These are phyloP conservation scores for Trichoderma arundinaceum DNA, from an alignment of 2,329 filamentous ascomycete species.

Conservation along the genomic window DNA sequence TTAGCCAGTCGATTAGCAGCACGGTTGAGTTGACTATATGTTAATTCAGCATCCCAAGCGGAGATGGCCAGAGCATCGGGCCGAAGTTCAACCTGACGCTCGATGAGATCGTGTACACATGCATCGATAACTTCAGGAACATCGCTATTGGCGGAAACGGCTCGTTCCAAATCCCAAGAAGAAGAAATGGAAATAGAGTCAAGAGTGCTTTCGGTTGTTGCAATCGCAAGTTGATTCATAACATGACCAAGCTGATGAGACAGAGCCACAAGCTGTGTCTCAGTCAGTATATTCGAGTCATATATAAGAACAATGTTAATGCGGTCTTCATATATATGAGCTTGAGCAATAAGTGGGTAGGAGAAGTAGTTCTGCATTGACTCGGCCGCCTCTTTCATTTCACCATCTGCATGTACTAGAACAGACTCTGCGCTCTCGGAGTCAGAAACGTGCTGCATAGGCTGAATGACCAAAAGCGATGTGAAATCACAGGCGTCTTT, in stretches of 20 bases:
- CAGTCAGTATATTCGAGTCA: background rate
- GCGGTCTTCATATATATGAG: constrained; percentile 15
- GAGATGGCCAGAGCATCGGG: constrained; percentile 24
- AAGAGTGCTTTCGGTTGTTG: background rate
- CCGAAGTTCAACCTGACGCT: background rate
- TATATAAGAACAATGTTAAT: constrained; percentile 15
- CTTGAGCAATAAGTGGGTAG: constrained; percentile 24
- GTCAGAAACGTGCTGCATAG: constrained; percentile 16
- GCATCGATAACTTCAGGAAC: constrained; percentile 33
- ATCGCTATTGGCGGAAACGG: background rate
- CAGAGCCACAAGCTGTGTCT: background rate
- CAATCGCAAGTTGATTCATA: constrained; percentile 7
- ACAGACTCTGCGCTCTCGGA: background rate
- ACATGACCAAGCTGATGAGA: constrained; percentile 19
- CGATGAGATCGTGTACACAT: constrained; percentile 37
- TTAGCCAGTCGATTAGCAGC: constrained; percentile 24
- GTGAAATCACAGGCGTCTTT: constrained; percentile 34
- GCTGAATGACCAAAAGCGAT: constrained; percentile 34
- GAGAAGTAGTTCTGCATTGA: constrained; percentile 23
- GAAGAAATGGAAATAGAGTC: constrained; percentile 19
- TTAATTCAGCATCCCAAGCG: constrained; percentile 27
- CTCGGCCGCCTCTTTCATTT: background rate
- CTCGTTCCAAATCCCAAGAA: background rate
- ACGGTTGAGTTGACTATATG: constrained; percentile 17
- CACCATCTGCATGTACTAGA: background rate